Percentiles rank a stretch among this genome's conserved stretches.
These are phyloP conservation scores for Coemansia biformis DNA, from an alignment of 192 early-diverging fungal species.

Conservation along the genomic window DNA sequence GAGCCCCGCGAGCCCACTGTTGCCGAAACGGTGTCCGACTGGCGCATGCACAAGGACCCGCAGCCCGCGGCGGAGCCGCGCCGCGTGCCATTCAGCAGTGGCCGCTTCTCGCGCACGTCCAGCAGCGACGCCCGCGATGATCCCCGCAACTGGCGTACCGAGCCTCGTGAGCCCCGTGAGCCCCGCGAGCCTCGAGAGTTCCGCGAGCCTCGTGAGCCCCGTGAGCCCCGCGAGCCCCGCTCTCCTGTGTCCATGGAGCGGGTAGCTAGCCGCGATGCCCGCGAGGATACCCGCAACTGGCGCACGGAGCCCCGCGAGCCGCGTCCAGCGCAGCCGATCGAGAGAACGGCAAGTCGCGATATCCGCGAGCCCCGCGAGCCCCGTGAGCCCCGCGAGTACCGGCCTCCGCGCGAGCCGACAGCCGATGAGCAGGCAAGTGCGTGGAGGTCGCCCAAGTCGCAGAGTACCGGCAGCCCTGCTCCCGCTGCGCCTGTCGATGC, in stretches of 20 bases:
- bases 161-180: slow-evolving; percentile 2
- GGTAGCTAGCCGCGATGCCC: slow-evolving; percentile 14
- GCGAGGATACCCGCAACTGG: slow-evolving; percentile 18
- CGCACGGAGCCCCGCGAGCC: slow-evolving; percentile 9
- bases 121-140: slow-evolving; percentile 23
- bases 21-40: slow-evolving; percentile 24
- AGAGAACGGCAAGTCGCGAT: not conserved
- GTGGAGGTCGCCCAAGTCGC: slow-evolving; percentile 14
- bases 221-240: slow-evolving; percentile 9
- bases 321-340: too few species aligned
- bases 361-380: slow-evolving; percentile 1
- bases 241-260: slow-evolving; percentile 5
- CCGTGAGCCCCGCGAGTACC: slow-evolving; percentile 8
- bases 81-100: slow-evolving; percentile 5
- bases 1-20: slow-evolving; percentile 24
- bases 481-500: too few species aligned
- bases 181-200: not conserved
- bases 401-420: slow-evolving; percentile 16
- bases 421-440: slow-evolving; percentile 17
- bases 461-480: too few species aligned
- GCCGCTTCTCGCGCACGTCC: slow-evolving; percentile 30
- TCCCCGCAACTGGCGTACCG: slow-evolving; percentile 11
- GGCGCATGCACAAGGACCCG: slow-evolving; percentile 24
- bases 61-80: not conserved
- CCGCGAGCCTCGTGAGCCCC: slow-evolving; percentile 2